These are phyloP conservation scores for Erodium chrysanthum DNA, from an alignment of 441 rosid genomes.

Conservation along the genomic window DNA sequence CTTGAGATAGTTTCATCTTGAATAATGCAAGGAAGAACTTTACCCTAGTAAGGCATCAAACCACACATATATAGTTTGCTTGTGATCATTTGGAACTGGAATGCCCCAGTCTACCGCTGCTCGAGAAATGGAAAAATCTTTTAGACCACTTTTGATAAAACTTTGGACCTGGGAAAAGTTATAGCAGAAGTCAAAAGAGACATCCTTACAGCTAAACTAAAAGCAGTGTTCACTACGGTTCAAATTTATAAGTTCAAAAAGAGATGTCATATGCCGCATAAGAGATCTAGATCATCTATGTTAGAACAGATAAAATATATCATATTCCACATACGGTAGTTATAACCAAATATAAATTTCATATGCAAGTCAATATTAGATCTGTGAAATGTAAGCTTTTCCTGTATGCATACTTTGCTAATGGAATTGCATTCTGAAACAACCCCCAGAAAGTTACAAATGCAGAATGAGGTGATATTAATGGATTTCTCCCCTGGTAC, in stretches of 20 bases:
- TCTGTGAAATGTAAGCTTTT: not conserved
- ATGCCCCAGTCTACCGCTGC: constrained; percentile 97
- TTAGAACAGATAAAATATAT: not conserved
- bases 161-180: constrained; percentile 63
- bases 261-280: not conserved
- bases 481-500: not conserved
- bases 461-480: not conserved
- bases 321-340: not conserved
- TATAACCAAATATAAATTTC: not conserved
- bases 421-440: not conserved
- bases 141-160: constrained; percentile 78
- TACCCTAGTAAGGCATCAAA: constrained; percentile 96
- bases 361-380: not conserved
- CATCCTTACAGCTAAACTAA: not conserved
- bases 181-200: constrained; percentile 13
- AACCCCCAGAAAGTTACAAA: not conserved
- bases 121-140: constrained; percentile 86
- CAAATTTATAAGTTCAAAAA: not conserved
- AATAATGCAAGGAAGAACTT: not conserved
- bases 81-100: constrained; percentile 78
- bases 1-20: not conserved
- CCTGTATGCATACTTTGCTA: not conserved
- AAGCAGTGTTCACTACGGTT: not conserved
- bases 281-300: not conserved
- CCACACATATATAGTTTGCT: constrained; percentile 94